A percentile compares a stretch with the other conserved stretches of the same genome.
These are phyloP conservation scores for Trichoderma simmonsii DNA, from an alignment of 2,329 filamentous ascomycete species.

Conservation along the genomic window DNA sequence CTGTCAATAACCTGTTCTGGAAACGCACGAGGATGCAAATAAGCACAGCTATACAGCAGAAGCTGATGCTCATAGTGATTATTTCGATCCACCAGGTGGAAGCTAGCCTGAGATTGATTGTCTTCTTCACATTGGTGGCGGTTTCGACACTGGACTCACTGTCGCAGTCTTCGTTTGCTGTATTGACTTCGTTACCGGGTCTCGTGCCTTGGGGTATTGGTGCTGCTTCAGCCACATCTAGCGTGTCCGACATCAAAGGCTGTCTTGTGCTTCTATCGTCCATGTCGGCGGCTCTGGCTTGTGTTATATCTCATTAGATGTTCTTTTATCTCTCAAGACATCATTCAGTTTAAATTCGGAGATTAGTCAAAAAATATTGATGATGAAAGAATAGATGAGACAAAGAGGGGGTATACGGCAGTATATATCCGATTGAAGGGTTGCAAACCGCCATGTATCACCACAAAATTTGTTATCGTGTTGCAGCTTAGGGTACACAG, in stretches of 20 bases:
- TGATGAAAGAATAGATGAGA: neutral
- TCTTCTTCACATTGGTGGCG: neutral
- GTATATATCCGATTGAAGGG: neutral
- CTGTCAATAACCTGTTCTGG: neutral
- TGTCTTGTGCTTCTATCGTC: neutral
- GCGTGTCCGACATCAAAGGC: neutral
- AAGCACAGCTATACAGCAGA: neutral
- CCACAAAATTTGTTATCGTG: neutral
- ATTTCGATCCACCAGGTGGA: neutral
- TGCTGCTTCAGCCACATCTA: neutral
- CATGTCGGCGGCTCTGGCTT: neutral
- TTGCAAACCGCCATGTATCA: neutral
- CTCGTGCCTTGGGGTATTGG: neutral
- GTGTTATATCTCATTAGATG: neutral
- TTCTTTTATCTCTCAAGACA: neutral
- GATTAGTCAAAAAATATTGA: neutral
- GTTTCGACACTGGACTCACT: neutral
- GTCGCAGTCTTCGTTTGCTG: neutral
- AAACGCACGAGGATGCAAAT: neutral
- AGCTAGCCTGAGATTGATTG: neutral
- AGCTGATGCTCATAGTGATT: neutral
- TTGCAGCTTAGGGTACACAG: neutral
- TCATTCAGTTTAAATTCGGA: neutral
- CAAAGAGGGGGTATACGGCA: neutral
- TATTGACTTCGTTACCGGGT: neutral